Percentiles rank a stretch among this genome's conserved stretches.
Conservation (phyloP, 73 alveolate genomes). For the Paraurostyla sp. region DNA sequence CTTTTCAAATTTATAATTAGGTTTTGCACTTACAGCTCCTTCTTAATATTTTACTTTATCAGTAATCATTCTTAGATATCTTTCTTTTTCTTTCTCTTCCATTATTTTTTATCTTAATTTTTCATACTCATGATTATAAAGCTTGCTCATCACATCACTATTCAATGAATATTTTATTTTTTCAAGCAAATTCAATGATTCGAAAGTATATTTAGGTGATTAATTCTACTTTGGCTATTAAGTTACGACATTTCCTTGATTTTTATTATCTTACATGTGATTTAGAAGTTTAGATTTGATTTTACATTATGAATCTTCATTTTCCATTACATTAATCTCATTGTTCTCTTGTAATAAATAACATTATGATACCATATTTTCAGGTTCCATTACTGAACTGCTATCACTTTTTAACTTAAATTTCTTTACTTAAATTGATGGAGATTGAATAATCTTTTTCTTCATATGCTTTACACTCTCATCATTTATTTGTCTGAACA, state of each 20-base stretch:
- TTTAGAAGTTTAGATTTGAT: neutral
- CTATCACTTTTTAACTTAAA: neutral
- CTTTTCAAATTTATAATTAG: neutral
- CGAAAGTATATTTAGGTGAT: neutral
- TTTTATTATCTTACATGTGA: neutral
- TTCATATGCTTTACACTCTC: constrained; percentile 24
- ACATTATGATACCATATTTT: neutral
- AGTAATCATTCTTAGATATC: neutral
- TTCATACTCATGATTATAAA: constrained; percentile 8
- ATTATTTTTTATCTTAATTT: constrained; percentile 9
- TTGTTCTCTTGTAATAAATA: neutral
- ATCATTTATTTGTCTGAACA: constrained; percentile 19
- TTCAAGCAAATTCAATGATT: neutral
- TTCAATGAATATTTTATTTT: neutral
- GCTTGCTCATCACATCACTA: neutral
- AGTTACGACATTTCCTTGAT: neutral
- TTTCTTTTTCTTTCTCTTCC: constrained; percentile 33
- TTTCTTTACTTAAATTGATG: constrained; percentile 7
- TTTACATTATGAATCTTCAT: neutral
- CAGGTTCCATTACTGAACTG: neutral
- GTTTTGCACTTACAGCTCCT: constrained; percentile 42
- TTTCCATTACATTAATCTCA: neutral
- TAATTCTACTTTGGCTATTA: neutral
- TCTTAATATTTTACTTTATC: constrained; percentile 2
- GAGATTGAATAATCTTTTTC: constrained; percentile 9